phyloP scores from a whole-genome alignment of 2,329 filamentous ascomycete genomes.

The Colletotrichum sp. region DNA sequence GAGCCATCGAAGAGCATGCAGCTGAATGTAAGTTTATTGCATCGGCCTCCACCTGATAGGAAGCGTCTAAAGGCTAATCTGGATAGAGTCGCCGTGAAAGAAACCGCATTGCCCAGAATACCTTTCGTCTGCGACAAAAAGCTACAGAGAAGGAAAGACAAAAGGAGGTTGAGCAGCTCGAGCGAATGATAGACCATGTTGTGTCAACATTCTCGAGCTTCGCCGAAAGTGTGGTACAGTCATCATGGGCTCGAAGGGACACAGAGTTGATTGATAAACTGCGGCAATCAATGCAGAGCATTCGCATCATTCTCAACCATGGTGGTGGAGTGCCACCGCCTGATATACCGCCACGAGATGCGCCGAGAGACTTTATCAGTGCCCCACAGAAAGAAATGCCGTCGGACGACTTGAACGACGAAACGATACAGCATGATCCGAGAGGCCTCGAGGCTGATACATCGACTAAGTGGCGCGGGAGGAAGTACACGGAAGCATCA shows the following conservation, averaged over 20 bases:
- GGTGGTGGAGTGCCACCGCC: not conserved
- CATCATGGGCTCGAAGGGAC: not conserved
- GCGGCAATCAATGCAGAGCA: not conserved
- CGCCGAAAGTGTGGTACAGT: not conserved
- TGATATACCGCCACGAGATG: not conserved
- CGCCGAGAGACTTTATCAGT: not conserved
- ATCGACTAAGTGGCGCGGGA: not conserved
- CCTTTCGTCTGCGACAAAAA: not conserved
- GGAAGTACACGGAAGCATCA: not conserved
- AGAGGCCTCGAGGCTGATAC: not conserved
- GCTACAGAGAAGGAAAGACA: not conserved
- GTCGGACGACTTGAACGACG: not conserved
- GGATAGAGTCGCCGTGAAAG: not conserved
- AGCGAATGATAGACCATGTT: not conserved
- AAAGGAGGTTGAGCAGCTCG: not conserved
- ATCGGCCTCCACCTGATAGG: not conserved
- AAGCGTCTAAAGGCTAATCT: accelerated
- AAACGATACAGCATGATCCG: not conserved
- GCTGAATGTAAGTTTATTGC: not conserved
- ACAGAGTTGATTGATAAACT: not conserved
- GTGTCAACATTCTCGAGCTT: not conserved
- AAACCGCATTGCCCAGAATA: not conserved
- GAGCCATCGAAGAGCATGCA: not conserved
- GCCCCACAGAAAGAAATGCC: not conserved
- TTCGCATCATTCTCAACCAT: not conserved